Conservation (phyloP, 495 filamentous ascomycete genomes). For the Penicillium cataractarum region DNA sequence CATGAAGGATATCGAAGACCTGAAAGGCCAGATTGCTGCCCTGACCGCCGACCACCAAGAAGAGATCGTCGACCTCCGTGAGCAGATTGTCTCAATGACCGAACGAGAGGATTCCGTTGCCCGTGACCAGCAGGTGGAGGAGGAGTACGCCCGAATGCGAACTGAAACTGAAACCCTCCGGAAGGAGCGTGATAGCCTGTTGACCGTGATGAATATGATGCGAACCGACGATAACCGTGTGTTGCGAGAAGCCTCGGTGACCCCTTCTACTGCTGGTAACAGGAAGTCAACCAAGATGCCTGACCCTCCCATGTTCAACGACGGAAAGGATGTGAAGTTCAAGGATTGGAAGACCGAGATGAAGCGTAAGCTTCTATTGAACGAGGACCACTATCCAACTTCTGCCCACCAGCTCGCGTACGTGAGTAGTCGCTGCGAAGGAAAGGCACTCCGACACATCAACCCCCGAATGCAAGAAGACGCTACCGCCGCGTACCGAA, state of each 20-base stretch:
- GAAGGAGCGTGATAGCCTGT: not conserved
- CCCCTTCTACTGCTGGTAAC: not conserved
- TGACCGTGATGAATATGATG: not conserved
- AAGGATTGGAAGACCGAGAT: not conserved
- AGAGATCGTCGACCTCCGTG: not conserved
- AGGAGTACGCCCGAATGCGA: not conserved
- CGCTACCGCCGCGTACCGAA: not conserved
- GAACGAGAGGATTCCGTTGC: too few relatives aligned
- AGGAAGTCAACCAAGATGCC: not conserved
- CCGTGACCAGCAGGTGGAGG: not conserved
- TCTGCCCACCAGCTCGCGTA: not conserved
- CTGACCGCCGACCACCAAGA: not conserved
- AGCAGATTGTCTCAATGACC: too few relatives aligned
- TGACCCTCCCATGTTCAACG: not conserved
- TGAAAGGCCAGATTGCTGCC: too few relatives aligned
- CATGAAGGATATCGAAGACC: too few relatives aligned
- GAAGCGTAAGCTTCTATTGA: not conserved
- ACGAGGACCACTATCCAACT: slow-evolving; percentile 1
- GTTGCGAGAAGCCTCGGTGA: not conserved
- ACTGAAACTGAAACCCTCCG: too few relatives aligned
- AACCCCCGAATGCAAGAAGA: not conserved
- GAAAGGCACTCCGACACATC: not conserved
- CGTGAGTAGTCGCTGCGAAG: not conserved
- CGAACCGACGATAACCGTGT: too few relatives aligned
- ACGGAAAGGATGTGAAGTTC: not conserved